phyloP scores from a whole-genome alignment of 2,329 filamentous ascomycete genomes.

The Xylaria hypoxylon region DNA sequence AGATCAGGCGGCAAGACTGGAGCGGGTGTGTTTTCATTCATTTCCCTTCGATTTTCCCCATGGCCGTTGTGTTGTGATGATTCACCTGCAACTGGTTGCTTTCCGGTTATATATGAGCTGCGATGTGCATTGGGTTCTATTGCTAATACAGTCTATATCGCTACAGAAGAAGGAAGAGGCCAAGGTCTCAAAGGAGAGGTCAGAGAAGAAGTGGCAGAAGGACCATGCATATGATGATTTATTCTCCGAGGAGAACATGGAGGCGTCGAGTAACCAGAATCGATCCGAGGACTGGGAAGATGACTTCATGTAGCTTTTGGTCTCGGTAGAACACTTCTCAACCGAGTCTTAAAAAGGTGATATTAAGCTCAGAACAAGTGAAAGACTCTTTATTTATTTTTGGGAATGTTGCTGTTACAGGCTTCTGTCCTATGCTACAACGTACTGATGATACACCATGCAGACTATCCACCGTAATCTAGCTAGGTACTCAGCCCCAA shows the following conservation, averaged over 20 bases:
- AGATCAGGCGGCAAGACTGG: constrained; percentile 72
- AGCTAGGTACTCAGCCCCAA: neutral
- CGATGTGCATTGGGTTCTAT: neutral
- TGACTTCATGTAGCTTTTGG: constrained; percentile 82
- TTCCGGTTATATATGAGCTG: neutral
- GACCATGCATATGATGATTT: constrained; percentile 98
- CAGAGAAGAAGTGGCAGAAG: constrained; percentile 92
- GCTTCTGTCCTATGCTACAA: too few species aligned
- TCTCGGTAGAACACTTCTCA: too few species aligned
- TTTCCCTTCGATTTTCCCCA: constrained; percentile 6
- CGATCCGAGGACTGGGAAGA: constrained; percentile 82
- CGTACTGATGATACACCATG: too few species aligned
- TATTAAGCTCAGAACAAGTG: too few species aligned
- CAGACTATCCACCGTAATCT: neutral
- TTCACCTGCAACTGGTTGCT: neutral
- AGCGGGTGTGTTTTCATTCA: constrained; percentile 64
- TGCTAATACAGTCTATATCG: constrained; percentile 14
- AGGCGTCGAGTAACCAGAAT: constrained; percentile 85
- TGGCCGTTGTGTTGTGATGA: neutral
- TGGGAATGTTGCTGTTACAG: too few species aligned
- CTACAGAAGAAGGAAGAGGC: constrained; percentile 80
- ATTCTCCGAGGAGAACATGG: constrained; percentile 85
- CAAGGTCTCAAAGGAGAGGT: constrained; percentile 78
- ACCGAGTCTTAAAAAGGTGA: too few species aligned
- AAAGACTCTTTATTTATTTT: neutral